Base-by-base conservation (phyloP, 2,329 filamentous ascomycete genomes). In the Exophiala mesophila region DNA sequence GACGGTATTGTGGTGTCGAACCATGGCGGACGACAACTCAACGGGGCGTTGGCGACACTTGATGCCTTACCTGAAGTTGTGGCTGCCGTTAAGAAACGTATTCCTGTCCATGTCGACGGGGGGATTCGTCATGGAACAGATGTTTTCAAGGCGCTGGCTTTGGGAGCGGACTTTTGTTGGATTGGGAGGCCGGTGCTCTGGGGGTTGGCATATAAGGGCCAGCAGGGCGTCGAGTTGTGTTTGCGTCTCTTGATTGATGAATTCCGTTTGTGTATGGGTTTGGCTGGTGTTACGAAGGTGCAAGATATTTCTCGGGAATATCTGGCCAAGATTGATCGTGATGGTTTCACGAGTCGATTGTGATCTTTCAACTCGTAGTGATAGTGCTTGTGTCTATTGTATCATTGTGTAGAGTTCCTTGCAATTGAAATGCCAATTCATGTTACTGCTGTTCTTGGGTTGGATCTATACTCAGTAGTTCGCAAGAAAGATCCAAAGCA, bases 121-220 rank as follows among this genome's bases (percentile, higher is more conserved):
- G 76, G 77, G 0, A 71, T 80, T 21, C 57, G 76, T 28, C 68
- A 70, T 10, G 77, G 74, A 0, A 72, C 68, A 1, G 76, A 80
- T 55, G 66, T 78, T 8, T 72, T 80, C 60, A 80, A 80, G 56
- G 76, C 75, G 1, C 57, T 77, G 2, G 69, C 71, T 2, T 56
- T 77, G 2, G 73, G 72, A 2, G 73, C 72, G 0, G 63, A 73
- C 39, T 74, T 63, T 56, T 69, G 62, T 44, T 76, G 61, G 69
- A 58, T 73, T 5, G 72, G 73, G 0, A 53, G 72, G 13, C 65
- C 68, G 4, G 61, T 67, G 8, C 60, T 75, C 6, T 76, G 72
- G 73, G 72, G 71, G 0, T 57, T 76, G 28, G 56, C 56, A 24
- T 58, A 59, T 35, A 55, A 54, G 20, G 57, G 56, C 2, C 49